These are phyloP conservation scores for Fonsecaea erecta DNA, from an alignment of 2,329 filamentous ascomycete species.

Conservation along the genomic window DNA sequence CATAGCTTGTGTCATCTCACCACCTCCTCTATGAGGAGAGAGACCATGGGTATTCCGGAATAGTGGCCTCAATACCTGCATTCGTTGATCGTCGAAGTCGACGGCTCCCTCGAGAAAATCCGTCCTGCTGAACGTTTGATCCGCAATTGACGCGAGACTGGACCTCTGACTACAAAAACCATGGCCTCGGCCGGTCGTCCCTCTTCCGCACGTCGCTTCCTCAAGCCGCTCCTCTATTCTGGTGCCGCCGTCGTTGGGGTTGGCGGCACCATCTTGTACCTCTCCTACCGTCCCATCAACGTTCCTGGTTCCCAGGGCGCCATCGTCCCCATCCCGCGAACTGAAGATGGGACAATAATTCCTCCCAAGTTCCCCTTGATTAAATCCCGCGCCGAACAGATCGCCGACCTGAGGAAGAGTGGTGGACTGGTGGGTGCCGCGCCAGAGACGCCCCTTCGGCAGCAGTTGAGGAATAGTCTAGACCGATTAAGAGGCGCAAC, in stretches of 20 bases:
- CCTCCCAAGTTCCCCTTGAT: slow-evolving; percentile 58
- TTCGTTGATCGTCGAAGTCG: background rate
- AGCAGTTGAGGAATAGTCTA: slow-evolving; percentile 31
- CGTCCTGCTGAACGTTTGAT: background rate
- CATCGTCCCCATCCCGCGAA: slow-evolving; percentile 65
- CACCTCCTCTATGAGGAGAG: background rate
- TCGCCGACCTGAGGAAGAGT: slow-evolving; percentile 56
- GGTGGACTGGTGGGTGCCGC: slow-evolving; percentile 42
- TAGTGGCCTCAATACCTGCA: slow-evolving; percentile 6
- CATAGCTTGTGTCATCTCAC: background rate
- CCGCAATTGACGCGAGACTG: background rate
- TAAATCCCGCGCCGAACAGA: slow-evolving; percentile 57
- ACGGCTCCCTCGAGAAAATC: background rate
- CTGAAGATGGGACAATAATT: slow-evolving; percentile 62
- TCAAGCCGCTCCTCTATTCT: slow-evolving; percentile 65
- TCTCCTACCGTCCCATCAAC: slow-evolving; percentile 66
- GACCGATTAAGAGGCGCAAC: slow-evolving; percentile 33
- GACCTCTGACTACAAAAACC: background rate
- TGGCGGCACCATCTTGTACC: slow-evolving; percentile 61
- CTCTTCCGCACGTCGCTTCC: slow-evolving; percentile 48
- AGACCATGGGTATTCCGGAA: slow-evolving; percentile 13
- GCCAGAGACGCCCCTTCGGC: slow-evolving; percentile 29
- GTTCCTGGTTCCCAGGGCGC: slow-evolving; percentile 67
- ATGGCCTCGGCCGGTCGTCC: slow-evolving; percentile 29
- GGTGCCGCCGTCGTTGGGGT: slow-evolving; percentile 59